Evolutionary conservation across 1,139 yeast species (phyloP), one percentile per base, ranked within the genome.

Genomic region (Saccharomyces pastorianus): DNA sequence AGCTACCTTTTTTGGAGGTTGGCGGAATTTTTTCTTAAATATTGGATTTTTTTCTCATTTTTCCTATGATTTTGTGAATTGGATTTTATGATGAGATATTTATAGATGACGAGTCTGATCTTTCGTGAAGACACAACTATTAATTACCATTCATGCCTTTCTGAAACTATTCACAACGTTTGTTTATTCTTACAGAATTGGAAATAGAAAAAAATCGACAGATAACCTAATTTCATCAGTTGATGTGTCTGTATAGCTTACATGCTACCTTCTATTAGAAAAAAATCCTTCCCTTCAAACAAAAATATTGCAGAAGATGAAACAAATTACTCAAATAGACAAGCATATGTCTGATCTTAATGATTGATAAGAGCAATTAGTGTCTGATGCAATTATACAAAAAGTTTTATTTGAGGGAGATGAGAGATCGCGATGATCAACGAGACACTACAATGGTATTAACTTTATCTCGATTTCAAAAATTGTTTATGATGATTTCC

Each of bases 51-150:
- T 32, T 27, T 42, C 44, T 25, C 41, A 20, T 20, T 20, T 20
- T 31, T n/a, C 29, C 47, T 38, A 34, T 20, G 23, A 20, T 20
- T 20, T 20, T 38, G 42, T 38, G 42, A 38, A 38, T 20, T 31
- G 28, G 50, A 52, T 54, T 51, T 54, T 55, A 56, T 78, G 91
- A 87, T 89, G 96, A 89, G 75, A 71, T 68, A 65, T 70, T 38
- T 74, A 75, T 84, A 88, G 97, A 90, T 90, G 98, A 90, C 98
- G 98, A 90, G 98, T 90, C 98, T 84, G 95, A 90, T 77, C 78
- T 77, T 85, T 83, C 86, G 81, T 89, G 97, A 88, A 85, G 96
- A 89, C 82, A 88, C 79, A 73, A 74, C 69, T 73, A 76, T 77
- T 83, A 71, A 74, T 73, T 78, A 86, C 98, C 97, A 90, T 90